Percentiles rank a stretch among this genome's conserved stretches.
Evolutionary conservation across 2,329 filamentous ascomycete genomes (phyloP).

Genomic region (Aspergillus pseudonomiae): DNA sequence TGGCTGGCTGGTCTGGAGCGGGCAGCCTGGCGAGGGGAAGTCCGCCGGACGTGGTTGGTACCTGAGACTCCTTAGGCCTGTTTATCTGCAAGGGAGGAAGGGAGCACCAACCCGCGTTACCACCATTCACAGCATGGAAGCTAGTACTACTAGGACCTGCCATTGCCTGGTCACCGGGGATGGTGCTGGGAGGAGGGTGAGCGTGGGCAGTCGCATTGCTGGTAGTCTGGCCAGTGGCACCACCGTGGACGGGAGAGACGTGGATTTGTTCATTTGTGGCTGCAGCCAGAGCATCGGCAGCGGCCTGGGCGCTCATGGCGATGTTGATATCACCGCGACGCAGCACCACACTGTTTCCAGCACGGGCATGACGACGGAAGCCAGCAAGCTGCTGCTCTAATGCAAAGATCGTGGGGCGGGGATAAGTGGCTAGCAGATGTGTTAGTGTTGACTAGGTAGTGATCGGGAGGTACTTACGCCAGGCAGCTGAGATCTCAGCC

Average conservation of each 20-base stretch:
- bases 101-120: background rate
- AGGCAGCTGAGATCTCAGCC: background rate
- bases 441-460: background rate
- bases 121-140: background rate
- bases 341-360: background rate
- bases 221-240: background rate
- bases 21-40: background rate
- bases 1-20: background rate
- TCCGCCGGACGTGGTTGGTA: background rate
- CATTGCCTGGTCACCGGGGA: background rate
- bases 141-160: background rate
- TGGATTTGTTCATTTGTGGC: background rate
- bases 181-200: background rate
- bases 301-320: background rate
- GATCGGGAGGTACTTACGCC: background rate
- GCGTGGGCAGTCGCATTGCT: background rate
- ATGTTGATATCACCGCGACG: background rate
- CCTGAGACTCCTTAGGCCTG: background rate
- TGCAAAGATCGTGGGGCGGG: background rate
- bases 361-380: background rate
- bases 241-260: background rate
- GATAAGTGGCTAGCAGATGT: background rate
- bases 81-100: background rate
- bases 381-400: background rate
- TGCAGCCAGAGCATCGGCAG: background rate